Percentiles rank a stretch among this genome's conserved stretches.
Evolutionary conservation across 768 basidiomycete species (phyloP).

Genomic region (Tricholoma saponaceum): DNA sequence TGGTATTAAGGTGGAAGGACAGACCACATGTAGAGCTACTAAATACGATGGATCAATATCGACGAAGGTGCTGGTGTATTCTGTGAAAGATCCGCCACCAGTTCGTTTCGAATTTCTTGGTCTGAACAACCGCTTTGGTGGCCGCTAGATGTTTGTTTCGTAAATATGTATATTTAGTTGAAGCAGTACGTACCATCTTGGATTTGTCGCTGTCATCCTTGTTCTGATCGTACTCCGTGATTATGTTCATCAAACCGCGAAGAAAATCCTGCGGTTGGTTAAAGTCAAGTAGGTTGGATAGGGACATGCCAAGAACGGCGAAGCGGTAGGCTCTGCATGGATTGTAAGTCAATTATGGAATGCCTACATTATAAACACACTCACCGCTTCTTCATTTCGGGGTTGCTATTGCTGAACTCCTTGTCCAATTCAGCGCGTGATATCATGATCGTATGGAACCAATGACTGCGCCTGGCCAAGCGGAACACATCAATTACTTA

Average conservation of each 20-base stretch:
- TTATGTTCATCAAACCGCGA: constrained; percentile 63
- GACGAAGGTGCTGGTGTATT: constrained; percentile 56
- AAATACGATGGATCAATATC: constrained; percentile 72
- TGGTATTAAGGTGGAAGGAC: constrained; percentile 18
- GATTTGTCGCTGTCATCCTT: constrained; percentile 72
- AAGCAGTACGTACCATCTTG: constrained; percentile 53
- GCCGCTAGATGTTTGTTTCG: constrained; percentile 15
- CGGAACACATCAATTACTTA: background rate
- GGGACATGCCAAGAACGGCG: constrained; percentile 81
- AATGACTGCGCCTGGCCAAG: constrained; percentile 62
- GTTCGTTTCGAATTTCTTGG: constrained; percentile 52
- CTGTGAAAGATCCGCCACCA: constrained; percentile 46
- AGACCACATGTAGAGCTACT: constrained; percentile 68
- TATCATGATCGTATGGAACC: constrained; percentile 87
- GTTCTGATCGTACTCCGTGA: constrained; percentile 75
- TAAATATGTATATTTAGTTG: constrained; percentile 6
- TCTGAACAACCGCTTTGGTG: constrained; percentile 53
- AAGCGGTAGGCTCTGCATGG: constrained; percentile 69
- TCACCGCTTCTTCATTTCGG: constrained; percentile 76
- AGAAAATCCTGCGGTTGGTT: constrained; percentile 77
- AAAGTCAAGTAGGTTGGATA: constrained; percentile 79
- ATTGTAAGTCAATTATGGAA: background rate
- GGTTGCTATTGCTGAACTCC: constrained; percentile 72
- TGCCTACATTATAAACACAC: constrained; percentile 13
- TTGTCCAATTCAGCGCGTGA: constrained; percentile 69